Evolutionary conservation across 208 protist genomes (phyloP).

Genomic region (Lotmaria passim): DNA sequence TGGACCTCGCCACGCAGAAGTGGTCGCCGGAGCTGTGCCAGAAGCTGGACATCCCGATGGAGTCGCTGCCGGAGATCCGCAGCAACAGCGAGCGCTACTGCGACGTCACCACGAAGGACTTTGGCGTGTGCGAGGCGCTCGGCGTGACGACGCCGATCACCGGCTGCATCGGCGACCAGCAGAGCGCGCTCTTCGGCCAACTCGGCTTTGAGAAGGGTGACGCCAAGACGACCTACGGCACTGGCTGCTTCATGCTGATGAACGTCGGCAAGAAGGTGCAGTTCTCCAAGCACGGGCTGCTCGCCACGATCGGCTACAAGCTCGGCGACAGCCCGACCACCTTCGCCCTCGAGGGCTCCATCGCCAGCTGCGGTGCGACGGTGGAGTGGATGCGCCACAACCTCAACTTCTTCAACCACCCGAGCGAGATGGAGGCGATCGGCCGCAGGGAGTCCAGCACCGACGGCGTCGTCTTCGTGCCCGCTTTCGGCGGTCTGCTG

Average conservation of each 20-base stretch:
- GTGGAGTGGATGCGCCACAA: slow-evolving; percentile 96
- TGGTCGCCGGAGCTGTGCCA: slow-evolving; percentile 94
- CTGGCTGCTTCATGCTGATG: slow-evolving; percentile 98
- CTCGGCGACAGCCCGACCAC: slow-evolving; percentile 62
- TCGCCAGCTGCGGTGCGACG: slow-evolving; percentile 92
- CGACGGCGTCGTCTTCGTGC: slow-evolving; percentile 96
- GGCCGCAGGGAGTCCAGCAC: slow-evolving; percentile 57
- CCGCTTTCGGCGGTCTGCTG: slow-evolving; percentile 97
- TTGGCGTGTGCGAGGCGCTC: slow-evolving; percentile 39
- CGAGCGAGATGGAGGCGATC: slow-evolving; percentile 71
- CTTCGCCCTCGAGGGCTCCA: slow-evolving; percentile 92
- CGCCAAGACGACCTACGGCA: slow-evolving; percentile 98
- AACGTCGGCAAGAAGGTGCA: slow-evolving; percentile 94
- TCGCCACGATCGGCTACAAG: slow-evolving; percentile 97
- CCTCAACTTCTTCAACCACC: slow-evolving; percentile 79
- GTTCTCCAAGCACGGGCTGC: slow-evolving; percentile 91
- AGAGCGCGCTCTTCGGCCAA: slow-evolving; percentile 96
- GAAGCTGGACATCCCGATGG: slow-evolving; percentile 82
- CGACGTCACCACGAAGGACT: slow-evolving; percentile 44
- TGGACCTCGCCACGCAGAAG: slow-evolving; percentile 94
- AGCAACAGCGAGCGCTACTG: slow-evolving; percentile 79
- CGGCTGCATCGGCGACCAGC: slow-evolving; percentile 97
- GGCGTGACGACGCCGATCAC: slow-evolving; percentile 58
- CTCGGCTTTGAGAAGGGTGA: slow-evolving; percentile 92
- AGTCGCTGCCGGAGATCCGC: slow-evolving; percentile 93